Conservation (phyloP, 495 filamentous ascomycete genomes). For the Xylaria grammica region DNA sequence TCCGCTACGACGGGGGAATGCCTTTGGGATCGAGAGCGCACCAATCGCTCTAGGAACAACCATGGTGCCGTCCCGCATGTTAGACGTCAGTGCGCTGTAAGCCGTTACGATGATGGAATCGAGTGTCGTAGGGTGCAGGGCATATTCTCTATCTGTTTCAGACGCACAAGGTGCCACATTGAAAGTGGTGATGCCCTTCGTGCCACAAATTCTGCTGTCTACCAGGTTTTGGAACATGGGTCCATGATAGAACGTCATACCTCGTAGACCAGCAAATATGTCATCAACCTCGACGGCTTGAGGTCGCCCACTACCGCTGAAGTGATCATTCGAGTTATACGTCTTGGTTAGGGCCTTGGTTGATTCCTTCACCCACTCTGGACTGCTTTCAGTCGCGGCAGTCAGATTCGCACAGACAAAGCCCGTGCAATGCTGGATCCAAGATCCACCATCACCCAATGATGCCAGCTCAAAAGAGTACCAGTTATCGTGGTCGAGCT, state of each 20-base stretch:
- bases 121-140: conserved; percentile 50
- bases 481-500: conserved; percentile 20
- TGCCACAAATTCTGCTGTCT: conserved; percentile 11
- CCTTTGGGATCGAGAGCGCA: conserved; percentile 17
- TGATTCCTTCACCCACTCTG: conserved; percentile 4
- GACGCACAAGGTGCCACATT: conserved; percentile 29
- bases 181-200: conserved; percentile 22
- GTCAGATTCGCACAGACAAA: conserved; percentile 23
- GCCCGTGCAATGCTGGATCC: conserved; percentile 29
- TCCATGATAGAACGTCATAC: conserved; percentile 27
- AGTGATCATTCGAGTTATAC: neutral
- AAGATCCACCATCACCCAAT: conserved; percentile 13
- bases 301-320: neutral
- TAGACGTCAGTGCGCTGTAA: conserved; percentile 20
- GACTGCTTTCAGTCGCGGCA: neutral
- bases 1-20: neutral
- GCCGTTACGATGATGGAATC: conserved; percentile 34
- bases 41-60: conserved; percentile 27
- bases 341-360: neutral
- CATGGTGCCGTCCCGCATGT: conserved; percentile 17
- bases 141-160: conserved; percentile 33
- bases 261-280: conserved; percentile 15
- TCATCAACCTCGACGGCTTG: conserved; percentile 20
- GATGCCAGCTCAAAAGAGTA: conserved; percentile 29
- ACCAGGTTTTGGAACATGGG: conserved; percentile 36